Base-by-base conservation (phyloP, 306 rosid species). In the Quercus aquifolioides region DNA sequence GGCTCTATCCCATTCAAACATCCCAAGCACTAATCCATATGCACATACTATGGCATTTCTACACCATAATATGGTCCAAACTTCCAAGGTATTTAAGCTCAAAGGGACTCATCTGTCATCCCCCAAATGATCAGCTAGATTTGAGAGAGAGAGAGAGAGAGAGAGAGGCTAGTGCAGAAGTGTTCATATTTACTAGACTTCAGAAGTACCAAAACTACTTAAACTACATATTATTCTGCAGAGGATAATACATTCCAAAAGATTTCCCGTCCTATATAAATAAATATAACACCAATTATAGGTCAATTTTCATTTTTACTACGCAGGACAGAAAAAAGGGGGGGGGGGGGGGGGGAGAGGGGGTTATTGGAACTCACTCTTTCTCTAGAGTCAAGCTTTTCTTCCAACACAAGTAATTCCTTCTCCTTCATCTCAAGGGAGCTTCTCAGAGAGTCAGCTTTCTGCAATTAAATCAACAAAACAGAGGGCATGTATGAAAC, bases 301-400 rank as follows among this genome's bases (percentile, higher is more conserved):
- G 35, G 79, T 71, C 49, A 55, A n/a, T 74, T 54, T 49, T 49
- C 4, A n/a, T 49, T 49, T 5, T 25, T 59, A 79, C 41, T 28
- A 19, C 58, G 69, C 38, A 41, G 46, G 46, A 41, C 46, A 41
- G 41, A 38, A 7, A 38, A 31, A 31, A 31, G 0, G 35, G 35
- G 76, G 80, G 25, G 72, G 30, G 52, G 41, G 51, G 79, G 3
- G 59, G 38, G 74, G 78, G 31, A 73, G 30, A 51, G 41, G 55
- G 81, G 54, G 54, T 12, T 6, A 52, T 25, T 77, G 5, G 14
- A 46, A 91, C 96, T 83, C 85, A 91, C 99, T 57, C 65, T 90
- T 91, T 95, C 98, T 81, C 91, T 89, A 76, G 81, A 83, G 78
- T 71, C 84, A 68, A 95, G 93, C 68, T 91, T 88, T 75, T 80